Percentiles rank a stretch among this genome's conserved stretches.
phyloP scores from a whole-genome alignment of 257 asterid genomes.

The Capsicum chinense region DNA sequence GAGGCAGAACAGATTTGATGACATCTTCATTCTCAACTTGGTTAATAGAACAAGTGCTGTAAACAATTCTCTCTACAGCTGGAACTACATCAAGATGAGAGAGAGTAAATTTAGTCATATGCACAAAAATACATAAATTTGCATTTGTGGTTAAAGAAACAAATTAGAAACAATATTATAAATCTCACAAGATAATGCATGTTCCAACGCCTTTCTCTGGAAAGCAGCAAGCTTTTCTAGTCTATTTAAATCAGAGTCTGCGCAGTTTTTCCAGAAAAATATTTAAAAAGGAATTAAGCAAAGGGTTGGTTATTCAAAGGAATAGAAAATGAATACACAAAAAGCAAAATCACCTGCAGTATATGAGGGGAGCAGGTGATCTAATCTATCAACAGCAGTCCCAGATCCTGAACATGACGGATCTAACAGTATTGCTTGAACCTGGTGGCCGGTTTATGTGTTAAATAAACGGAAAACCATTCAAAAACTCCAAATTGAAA shows the following conservation, averaged over 20 bases:
- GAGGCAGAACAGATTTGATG: constrained; percentile 60
- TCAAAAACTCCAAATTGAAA: background rate
- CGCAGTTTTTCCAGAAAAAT: constrained; percentile 35
- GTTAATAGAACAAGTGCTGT: constrained; percentile 92
- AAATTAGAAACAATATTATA: constrained; percentile 1
- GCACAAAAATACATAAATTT: background rate
- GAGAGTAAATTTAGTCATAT: background rate
- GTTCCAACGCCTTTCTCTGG: constrained; percentile 75
- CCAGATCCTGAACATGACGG: constrained; percentile 99
- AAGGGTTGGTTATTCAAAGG: background rate
- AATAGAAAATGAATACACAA: background rate
- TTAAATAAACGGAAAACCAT: background rate
- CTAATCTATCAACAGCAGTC: constrained; percentile 79
- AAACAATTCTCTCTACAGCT: constrained; percentile 79
- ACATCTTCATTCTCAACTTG: constrained; percentile 92
- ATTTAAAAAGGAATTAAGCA: constrained; percentile 2
- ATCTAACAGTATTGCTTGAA: constrained; percentile 85
- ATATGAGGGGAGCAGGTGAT: constrained; percentile 90
- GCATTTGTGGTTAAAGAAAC: background rate
- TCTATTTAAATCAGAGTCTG: constrained; percentile 47
- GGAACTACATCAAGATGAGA: constrained; percentile 56
- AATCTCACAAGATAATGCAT: constrained; percentile 78
- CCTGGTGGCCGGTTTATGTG: constrained; percentile 44
- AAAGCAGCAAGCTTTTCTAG: constrained; percentile 78
- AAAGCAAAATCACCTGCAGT: constrained; percentile 51